These are phyloP conservation scores for Trichoderma harzianum DNA, from an alignment of 2,329 filamentous ascomycete genomes.

Conservation along the genomic window DNA sequence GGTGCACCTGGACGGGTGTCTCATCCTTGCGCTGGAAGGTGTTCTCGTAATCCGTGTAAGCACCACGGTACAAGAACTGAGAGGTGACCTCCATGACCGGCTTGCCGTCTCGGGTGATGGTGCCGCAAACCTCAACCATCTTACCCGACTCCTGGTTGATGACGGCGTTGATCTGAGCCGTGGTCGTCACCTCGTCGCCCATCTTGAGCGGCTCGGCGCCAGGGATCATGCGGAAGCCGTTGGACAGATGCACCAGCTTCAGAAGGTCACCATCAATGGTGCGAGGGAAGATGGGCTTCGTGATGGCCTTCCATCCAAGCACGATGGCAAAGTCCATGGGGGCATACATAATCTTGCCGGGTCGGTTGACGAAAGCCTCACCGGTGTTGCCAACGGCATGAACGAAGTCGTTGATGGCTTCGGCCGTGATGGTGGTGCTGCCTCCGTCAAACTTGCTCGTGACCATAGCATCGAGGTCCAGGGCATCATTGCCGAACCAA, in stretches of 20 bases:
- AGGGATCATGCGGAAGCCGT: constrained; percentile 96
- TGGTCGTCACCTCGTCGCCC: constrained; percentile 87
- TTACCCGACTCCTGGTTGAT: constrained; percentile 98
- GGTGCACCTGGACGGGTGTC: constrained; percentile 88
- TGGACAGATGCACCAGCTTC: constrained; percentile 94
- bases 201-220: constrained; percentile 94
- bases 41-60: constrained; percentile 92
- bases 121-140: constrained; percentile 99
- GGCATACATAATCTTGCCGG: constrained; percentile 88
- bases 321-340: constrained; percentile 99
- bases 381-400: constrained; percentile 97
- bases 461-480: constrained; percentile 80
- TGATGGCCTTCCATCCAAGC: constrained; percentile 98
- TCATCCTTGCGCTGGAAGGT: constrained; percentile 98
- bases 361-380: constrained; percentile 93
- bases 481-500: constrained; percentile 86
- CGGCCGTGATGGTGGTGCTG: constrained; percentile 77
- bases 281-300: constrained; percentile 96
- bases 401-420: constrained; percentile 98
- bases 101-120: constrained; percentile 77
- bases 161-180: constrained; percentile 93
- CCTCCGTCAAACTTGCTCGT: constrained; percentile 90
- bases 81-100: constrained; percentile 98
- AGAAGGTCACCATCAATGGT: constrained; percentile 94
- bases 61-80: constrained; percentile 93